Evolutionary conservation across 169 alveolate species (phyloP).

Genomic region (Eimeria falciformis): DNA sequence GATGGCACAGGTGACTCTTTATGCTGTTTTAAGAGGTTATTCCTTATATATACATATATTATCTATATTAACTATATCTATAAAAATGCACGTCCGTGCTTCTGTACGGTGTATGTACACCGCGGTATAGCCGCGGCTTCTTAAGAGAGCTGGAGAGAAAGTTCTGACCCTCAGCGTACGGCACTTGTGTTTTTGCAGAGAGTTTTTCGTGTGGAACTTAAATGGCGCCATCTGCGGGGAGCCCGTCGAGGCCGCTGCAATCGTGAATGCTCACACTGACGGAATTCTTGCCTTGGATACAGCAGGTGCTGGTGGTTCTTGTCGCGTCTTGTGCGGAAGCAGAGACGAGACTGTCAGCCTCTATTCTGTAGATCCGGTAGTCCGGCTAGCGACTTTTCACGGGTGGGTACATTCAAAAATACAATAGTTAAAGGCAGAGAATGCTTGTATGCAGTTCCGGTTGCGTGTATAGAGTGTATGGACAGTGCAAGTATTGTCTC

Average conservation of each 20-base stretch:
- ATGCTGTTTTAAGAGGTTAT: neutral
- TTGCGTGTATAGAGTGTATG: too few species aligned
- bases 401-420: constrained; percentile 53
- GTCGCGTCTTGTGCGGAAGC: constrained; percentile 66
- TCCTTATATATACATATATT: neutral
- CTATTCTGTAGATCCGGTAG: constrained; percentile 69
- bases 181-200: constrained; percentile 26
- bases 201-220: constrained; percentile 71
- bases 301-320: neutral
- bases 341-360: constrained; percentile 75
- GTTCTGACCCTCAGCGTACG: neutral
- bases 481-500: too few species aligned
- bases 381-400: constrained; percentile 66
- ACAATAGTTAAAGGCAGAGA: neutral
- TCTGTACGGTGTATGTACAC: too few species aligned
- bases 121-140: too few species aligned
- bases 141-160: neutral
- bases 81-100: neutral
- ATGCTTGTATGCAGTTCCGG: too few species aligned
- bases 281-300: constrained; percentile 73
- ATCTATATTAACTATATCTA: neutral
- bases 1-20: constrained; percentile 61
- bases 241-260: constrained; percentile 68
- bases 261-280: constrained; percentile 73
- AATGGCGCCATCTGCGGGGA: constrained; percentile 35